phyloP scores from a whole-genome alignment of 2,329 filamentous ascomycete species.

The Phialocephala subalpina region DNA sequence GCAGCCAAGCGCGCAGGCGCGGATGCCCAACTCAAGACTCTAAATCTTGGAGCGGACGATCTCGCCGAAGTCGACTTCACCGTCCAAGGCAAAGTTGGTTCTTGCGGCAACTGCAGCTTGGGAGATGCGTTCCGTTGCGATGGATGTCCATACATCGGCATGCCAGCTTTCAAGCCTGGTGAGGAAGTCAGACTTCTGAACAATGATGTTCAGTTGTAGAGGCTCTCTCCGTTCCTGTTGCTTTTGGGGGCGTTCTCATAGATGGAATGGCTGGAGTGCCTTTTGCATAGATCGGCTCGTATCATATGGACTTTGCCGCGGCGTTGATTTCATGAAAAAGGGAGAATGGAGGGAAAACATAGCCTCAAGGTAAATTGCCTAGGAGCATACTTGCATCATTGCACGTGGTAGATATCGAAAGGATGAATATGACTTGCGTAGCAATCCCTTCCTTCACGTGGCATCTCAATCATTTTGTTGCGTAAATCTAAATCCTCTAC shows the following conservation, averaged over 20 bases:
- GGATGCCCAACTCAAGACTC: conserved; percentile 67
- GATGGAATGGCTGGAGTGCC: conserved; percentile 2
- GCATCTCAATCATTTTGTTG: no score
- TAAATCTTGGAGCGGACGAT: conserved; percentile 80
- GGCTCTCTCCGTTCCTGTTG: neutral
- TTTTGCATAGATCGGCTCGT: conserved; percentile 8
- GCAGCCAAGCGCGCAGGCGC: conserved; percentile 69
- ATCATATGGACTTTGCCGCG: conserved; percentile 1
- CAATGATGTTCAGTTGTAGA: conserved; percentile 82
- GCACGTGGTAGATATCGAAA: conserved; percentile 1
- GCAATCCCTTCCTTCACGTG: no score
- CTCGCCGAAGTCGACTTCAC: conserved; percentile 94
- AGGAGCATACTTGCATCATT: neutral
- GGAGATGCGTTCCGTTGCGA: conserved; percentile 88
- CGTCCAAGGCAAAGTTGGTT: conserved; percentile 94
- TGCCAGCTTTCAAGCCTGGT: conserved; percentile 96
- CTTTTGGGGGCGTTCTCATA: neutral
- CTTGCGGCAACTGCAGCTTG: conserved; percentile 91
- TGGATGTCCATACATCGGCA: conserved; percentile 82
- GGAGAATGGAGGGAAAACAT: neutral
- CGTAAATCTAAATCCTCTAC: no score
- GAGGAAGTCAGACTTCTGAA: conserved; percentile 92
- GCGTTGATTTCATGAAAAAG: conserved; percentile 1
- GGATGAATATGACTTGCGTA: neutral
- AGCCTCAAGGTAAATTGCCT: neutral